These are phyloP conservation scores for Penicillium psychrofluorescens DNA, from an alignment of 495 filamentous ascomycete species.

Conservation along the genomic window DNA sequence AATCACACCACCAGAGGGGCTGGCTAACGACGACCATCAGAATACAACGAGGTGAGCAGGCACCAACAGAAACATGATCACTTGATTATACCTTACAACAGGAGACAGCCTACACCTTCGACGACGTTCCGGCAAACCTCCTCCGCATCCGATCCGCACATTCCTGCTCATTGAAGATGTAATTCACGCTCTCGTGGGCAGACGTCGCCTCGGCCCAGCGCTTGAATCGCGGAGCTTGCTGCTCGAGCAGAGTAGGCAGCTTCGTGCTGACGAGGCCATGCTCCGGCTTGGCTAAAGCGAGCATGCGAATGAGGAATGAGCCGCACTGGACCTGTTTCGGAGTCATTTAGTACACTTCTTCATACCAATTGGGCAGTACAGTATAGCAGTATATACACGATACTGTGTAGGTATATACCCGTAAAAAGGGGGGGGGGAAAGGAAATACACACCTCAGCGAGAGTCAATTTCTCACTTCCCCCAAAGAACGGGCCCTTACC, in stretches of 20 bases:
- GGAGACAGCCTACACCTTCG: conserved; percentile 10
- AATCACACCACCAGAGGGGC: conserved; percentile 2
- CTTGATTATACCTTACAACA: not conserved
- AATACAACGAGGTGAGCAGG: too few species aligned
- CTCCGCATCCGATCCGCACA: conserved; percentile 15
- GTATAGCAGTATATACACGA: too few species aligned
- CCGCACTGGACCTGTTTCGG: conserved; percentile 51
- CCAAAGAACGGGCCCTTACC: conserved; percentile 72
- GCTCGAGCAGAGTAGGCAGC: conserved; percentile 40
- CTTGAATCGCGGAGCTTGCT: conserved; percentile 54
- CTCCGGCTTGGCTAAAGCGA: conserved; percentile 41
- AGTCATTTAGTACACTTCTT: too few species aligned
- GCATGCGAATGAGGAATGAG: conserved; percentile 57
- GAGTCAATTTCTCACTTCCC: conserved; percentile 65
- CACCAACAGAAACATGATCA: too few species aligned
- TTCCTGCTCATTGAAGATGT: conserved; percentile 49
- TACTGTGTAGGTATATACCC: not conserved
- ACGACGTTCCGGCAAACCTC: conserved; percentile 11
- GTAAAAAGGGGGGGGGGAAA: not conserved
- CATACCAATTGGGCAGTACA: too few species aligned
- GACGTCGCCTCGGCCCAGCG: conserved; percentile 60
- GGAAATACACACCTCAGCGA: conserved; percentile 59
- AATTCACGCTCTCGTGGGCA: conserved; percentile 58
- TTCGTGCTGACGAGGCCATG: conserved; percentile 43
- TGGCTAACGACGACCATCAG: too few species aligned